phyloP scores from a whole-genome alignment of 2,329 filamentous ascomycete species.

The Fusarium staphyleae region DNA sequence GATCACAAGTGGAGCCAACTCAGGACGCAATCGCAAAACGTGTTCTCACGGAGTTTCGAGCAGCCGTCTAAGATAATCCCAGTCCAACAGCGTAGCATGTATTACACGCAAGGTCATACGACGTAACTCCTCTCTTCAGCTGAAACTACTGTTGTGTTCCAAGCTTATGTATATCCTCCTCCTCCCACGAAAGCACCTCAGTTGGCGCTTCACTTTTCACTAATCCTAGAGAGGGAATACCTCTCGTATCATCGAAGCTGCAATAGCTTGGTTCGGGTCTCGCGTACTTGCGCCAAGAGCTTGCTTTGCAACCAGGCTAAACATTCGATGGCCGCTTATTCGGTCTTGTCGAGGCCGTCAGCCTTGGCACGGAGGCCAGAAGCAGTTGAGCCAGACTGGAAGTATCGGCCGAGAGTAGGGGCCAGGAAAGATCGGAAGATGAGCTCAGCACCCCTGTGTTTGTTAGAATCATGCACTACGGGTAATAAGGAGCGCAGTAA shows the following conservation, averaged over 20 bases:
- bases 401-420: conserved; percentile 93
- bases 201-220: conserved; percentile 12
- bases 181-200: conserved; percentile 12
- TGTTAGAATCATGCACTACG: conserved; percentile 27
- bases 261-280: conserved; percentile 36
- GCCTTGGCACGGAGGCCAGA: conserved; percentile 89
- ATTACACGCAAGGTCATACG: conserved; percentile 34
- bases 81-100: conserved; percentile 32
- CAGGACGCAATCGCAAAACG: conserved; percentile 34
- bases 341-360: conserved; percentile 75
- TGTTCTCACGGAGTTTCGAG: conserved; percentile 40
- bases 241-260: conserved; percentile 27
- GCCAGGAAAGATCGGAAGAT: conserved; percentile 96
- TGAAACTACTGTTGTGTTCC: conserved; percentile 20
- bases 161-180: conserved; percentile 24
- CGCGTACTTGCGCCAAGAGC: conserved; percentile 26
- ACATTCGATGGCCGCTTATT: conserved; percentile 55
- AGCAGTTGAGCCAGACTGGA: conserved; percentile 76
- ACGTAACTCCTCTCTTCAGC: conserved; percentile 23
- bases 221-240: conserved; percentile 20
- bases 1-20: conserved; percentile 14
- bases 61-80: conserved; percentile 37
- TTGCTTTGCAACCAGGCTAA: conserved; percentile 41
- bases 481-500: conserved; percentile 11
- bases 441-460: conserved; percentile 83